A percentile compares a stretch with the other conserved stretches of the same genome.
Evolutionary conservation across 2,329 filamentous ascomycete species (phyloP).

Genomic region (Mycosphaerella arachidis): DNA sequence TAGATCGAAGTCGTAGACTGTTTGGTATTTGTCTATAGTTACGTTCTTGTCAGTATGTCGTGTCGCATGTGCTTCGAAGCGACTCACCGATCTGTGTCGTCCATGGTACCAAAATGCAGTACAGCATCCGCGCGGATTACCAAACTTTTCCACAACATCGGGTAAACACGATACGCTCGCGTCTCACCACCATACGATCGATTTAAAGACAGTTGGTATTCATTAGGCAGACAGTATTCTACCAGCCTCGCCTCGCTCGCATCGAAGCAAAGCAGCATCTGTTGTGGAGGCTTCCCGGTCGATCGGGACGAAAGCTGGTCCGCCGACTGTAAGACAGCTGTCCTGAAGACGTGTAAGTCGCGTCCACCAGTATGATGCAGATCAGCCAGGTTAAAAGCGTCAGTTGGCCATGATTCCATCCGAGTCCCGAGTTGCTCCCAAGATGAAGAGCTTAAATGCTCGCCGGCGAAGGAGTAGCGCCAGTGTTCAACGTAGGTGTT

Average conservation of each 20-base stretch:
- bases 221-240: not conserved
- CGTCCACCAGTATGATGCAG: not conserved
- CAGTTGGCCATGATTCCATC: not conserved
- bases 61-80: not conserved
- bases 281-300: not conserved
- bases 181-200: not conserved
- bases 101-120: not conserved
- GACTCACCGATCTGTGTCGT: not conserved
- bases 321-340: not conserved
- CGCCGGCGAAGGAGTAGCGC: not conserved
- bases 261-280: slow-evolving; percentile 1
- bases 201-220: not conserved
- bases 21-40: not conserved
- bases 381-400: not conserved
- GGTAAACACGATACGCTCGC: not conserved
- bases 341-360: not conserved
- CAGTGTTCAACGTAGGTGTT: not conserved
- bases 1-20: not conserved
- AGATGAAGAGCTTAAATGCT: not conserved
- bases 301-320: not conserved
- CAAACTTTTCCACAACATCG: not conserved
- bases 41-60: not conserved
- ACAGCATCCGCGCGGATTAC: not conserved
- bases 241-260: not conserved
- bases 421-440: not conserved